Percentiles rank a stretch among this genome's conserved stretches.
phyloP scores from a whole-genome alignment of 495 filamentous ascomycete species.

The Delitschia confertaspora region DNA sequence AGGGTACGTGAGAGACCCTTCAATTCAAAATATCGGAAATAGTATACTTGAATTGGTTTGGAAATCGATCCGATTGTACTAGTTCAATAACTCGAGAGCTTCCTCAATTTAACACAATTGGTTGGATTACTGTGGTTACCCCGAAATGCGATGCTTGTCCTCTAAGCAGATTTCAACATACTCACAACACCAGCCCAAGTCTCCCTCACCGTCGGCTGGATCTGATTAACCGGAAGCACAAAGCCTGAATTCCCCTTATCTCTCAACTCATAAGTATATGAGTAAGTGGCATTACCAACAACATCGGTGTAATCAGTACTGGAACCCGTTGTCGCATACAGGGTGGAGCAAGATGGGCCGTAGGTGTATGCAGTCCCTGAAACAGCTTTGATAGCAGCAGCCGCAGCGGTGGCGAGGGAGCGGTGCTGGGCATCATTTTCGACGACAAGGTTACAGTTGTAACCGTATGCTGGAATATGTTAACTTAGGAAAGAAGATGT shows the following conservation, averaged over 20 bases:
- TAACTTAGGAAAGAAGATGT: neutral
- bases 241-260: conserved; percentile 19
- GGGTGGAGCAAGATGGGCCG: conserved; percentile 15
- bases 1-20: too few relatives aligned
- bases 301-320: conserved; percentile 16
- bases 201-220: conserved; percentile 18
- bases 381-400: conserved; percentile 15
- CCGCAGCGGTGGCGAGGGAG: conserved; percentile 9
- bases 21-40: too few relatives aligned
- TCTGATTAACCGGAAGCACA: conserved; percentile 17
- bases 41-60: too few relatives aligned
- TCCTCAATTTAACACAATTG: too few relatives aligned
- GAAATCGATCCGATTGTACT: too few relatives aligned
- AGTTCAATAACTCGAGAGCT: too few relatives aligned
- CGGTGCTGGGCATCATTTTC: conserved; percentile 15
- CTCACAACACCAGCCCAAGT: conserved; percentile 16
- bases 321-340: conserved; percentile 17
- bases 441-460: conserved; percentile 10
- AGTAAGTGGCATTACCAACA: conserved; percentile 15
- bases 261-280: conserved; percentile 18
- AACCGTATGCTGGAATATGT: conserved; percentile 16
- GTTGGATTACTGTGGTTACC: too few relatives aligned
- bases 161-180: conserved; percentile 15
- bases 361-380: conserved; percentile 15
- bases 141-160: too few relatives aligned